Evolutionary conservation across 805 yeast genomes (phyloP).

Genomic region (Candida cerambycidarum): DNA sequence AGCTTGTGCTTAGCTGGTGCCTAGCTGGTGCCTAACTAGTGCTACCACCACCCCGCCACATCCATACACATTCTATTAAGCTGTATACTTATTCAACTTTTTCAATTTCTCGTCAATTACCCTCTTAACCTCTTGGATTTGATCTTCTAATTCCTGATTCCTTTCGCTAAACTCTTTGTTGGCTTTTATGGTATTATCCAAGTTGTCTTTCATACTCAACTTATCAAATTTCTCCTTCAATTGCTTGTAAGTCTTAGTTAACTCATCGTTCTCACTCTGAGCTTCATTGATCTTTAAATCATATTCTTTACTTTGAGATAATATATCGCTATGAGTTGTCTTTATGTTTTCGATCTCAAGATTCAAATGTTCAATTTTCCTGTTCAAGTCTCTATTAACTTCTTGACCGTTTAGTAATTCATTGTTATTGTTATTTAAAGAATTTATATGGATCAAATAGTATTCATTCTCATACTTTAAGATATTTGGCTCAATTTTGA

Average conservation of each 20-base stretch:
- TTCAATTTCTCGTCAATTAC: constrained; percentile 26
- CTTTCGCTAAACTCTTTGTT: constrained; percentile 37
- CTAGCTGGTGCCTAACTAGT: no score
- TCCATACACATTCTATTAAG: neutral
- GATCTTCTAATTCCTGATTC: constrained; percentile 34
- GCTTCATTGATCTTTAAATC: constrained; percentile 21
- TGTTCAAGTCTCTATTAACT: constrained; percentile 31
- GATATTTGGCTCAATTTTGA: constrained; percentile 23
- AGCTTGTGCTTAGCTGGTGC: no score
- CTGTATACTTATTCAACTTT: constrained; percentile 18
- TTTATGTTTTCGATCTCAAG: constrained; percentile 29
- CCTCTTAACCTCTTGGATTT: constrained; percentile 26
- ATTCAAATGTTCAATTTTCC: constrained; percentile 26
- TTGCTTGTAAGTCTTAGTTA: constrained; percentile 15
- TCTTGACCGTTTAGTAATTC: constrained; percentile 40
- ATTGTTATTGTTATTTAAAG: constrained; percentile 35
- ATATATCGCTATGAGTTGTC: constrained; percentile 38
- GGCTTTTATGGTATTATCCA: constrained; percentile 39
- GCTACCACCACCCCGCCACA: no score
- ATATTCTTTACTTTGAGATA: constrained; percentile 31
- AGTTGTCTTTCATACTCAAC: constrained; percentile 38
- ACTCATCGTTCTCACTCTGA: constrained; percentile 18
- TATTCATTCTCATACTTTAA: constrained; percentile 40
- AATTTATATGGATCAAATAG: constrained; percentile 38
- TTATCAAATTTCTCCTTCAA: constrained; percentile 27